Evolutionary conservation across 1,284 basidiomycete genomes (phyloP), one percentile per base, ranked within the genome.

Genomic region (Tilletia setariae): DNA sequence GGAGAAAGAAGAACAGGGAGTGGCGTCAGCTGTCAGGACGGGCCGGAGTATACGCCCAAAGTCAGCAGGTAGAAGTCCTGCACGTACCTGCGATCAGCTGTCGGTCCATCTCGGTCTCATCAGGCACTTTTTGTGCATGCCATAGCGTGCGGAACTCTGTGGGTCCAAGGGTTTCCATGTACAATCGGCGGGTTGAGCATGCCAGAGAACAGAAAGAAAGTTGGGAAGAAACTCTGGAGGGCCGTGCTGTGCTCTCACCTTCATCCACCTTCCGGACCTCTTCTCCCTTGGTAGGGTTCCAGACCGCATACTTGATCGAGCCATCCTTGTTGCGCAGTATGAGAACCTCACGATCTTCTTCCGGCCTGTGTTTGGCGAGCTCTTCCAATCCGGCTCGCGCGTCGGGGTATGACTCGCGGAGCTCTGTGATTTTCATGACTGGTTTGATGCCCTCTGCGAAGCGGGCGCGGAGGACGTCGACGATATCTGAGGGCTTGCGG

Each of bases 401-500:
- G 71, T 91, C 90, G 73, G 92, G 91, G 90, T 92, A 95, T 21
- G 90, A 91, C 78, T 94, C 93, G 76, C 93, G 91, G 51, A 95
- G 85, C 1, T 89, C 86, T 11, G 91, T 88, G 19, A 94, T 88
- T n/a, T 91, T 88, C 68, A 95, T 88, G 0, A 93, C 93, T 16
- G 67, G 64, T 47, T 64, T 67, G 46, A 49, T 16, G 15, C 30
- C 44, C n/a, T 40, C 47, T 28, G 23, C 43, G 25, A 35, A 65
- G 46, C 64, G 64, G 32, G 43, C 23, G 6, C 47, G 44, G 44
- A 95, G 90, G 79, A 94, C 89, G 0, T 88, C 89, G 1, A 94
- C 83, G 1, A 95, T 85, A 1, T 92, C 88, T 0, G 88, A 88
- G 82, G 93, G 92, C 75, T 89, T 92, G 30, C 90, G 87, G 74